These are phyloP conservation scores for Linnemannia schmuckeri DNA, from an alignment of 192 early-diverging fungal species.

Conservation along the genomic window DNA sequence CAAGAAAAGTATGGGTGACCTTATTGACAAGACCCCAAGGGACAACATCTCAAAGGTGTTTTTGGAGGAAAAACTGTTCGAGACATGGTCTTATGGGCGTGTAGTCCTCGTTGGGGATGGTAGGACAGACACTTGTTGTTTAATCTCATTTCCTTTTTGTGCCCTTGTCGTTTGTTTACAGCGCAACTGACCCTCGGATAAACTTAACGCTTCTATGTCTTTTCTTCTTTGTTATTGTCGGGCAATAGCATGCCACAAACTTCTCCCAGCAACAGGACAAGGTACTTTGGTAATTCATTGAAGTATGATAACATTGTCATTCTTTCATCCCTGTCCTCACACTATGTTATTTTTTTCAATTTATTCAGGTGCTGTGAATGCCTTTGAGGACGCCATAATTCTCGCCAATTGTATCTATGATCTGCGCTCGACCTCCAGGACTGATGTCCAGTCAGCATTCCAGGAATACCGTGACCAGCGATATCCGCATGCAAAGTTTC, in stretches of 20 bases:
- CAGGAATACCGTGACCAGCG: constrained; percentile 10
- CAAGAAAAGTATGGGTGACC: neutral
- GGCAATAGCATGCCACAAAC: neutral
- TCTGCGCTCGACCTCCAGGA: neutral
- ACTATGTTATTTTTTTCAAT: neutral
- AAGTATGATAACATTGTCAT: neutral
- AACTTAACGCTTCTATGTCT: no score
- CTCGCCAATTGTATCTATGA: constrained; percentile 14
- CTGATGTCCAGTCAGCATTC: neutral
- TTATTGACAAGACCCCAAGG: constrained; percentile 1
- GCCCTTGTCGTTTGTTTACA: neutral
- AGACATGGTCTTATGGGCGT: neutral
- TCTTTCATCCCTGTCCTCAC: neutral
- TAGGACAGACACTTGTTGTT: neutral
- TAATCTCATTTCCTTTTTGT: neutral
- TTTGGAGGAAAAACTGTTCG: constrained; percentile 6
- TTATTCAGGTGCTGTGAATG: constrained; percentile 4
- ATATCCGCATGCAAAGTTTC: constrained; percentile 4
- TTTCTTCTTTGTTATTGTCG: neutral
- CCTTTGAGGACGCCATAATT: constrained; percentile 1
- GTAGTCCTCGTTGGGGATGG: neutral
- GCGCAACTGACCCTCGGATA: no score
- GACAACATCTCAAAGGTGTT: neutral
- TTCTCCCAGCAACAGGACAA: neutral
- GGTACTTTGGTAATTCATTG: neutral